Conservation (phyloP, 768 basidiomycete species). For the Termitomyces heimii region DNA sequence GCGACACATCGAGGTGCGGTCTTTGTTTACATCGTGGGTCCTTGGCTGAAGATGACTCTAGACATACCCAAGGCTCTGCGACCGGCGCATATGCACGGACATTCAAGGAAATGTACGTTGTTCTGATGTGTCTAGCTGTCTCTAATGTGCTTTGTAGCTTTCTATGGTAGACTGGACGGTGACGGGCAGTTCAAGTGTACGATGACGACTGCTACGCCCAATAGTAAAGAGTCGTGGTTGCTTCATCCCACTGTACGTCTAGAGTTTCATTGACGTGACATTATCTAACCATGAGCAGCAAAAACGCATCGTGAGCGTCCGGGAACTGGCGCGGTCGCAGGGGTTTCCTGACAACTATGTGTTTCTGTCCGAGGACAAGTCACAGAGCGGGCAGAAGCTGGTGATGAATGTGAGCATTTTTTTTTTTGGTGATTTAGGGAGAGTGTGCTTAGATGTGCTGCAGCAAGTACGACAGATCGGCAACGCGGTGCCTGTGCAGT, state of each 20-base stretch:
- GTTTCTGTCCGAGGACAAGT: constrained; percentile 44
- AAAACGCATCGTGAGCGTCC: constrained; percentile 61
- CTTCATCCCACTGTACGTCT: constrained; percentile 35
- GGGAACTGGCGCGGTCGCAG: constrained; percentile 69
- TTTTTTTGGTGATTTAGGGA: not conserved
- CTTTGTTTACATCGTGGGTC: not conserved
- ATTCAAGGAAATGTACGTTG: constrained; percentile 10
- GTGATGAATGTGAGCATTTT: constrained; percentile 45
- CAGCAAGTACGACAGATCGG: constrained; percentile 78
- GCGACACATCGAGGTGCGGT: constrained; percentile 46
- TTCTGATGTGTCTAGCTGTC: not conserved
- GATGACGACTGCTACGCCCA: constrained; percentile 50
- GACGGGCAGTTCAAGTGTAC: constrained; percentile 56
- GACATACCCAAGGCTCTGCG: constrained; percentile 38
- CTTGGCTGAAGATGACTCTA: constrained; percentile 11
- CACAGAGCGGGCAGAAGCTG: constrained; percentile 21
- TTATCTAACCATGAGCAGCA: constrained; percentile 36
- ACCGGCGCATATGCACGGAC: constrained; percentile 25
- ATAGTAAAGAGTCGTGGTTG: constrained; percentile 37
- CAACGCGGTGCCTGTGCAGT: constrained; percentile 71
- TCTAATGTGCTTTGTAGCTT: constrained; percentile 24
- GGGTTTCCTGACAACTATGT: constrained; percentile 70
- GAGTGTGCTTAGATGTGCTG: not conserved
- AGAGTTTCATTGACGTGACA: not conserved
- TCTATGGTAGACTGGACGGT: constrained; percentile 52